Evolutionary conservation across 1,284 basidiomycete genomes (phyloP), one percentile per base, ranked within the genome.

Genomic region (Crucibulum cyathiforme): DNA sequence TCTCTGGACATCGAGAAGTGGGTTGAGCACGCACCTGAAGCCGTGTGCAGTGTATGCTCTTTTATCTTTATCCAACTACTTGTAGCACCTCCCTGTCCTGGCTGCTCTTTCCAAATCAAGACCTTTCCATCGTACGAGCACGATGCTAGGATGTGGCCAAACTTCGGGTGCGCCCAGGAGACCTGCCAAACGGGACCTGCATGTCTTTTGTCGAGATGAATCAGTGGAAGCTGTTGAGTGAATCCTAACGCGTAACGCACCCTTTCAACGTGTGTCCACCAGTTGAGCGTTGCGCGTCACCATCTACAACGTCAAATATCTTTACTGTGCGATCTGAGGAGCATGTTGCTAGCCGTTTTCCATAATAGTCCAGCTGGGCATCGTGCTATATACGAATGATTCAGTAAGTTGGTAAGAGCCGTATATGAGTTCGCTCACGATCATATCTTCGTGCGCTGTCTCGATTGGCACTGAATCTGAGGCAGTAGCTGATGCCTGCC

Each of bases 81-180:
- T 8, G 82, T 76, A n/a, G 80, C 74, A 36, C 82, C 76, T 15
- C 85, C 85, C 63, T 85, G 85, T 1, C 79, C 82, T 62, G 79
- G 81, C 67, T 90, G 90, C 70, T 98, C 95, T 75, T 98, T 98
- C 97, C 98, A 99, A 67, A 99, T 97, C 76, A 98, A 88, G 48
- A 98, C 97, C 71, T 98, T 95, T 55, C 97, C 97, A 70, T 99
- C 97, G 76, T 98, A 99, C 6, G 96, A 98, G 74, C 95, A 98
- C 39, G 95, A 97, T n/a, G 97, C 97, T 53, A 98, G 89, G 71
- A 99, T 98, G 64, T 94, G 90, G 1, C 97, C 97, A 68, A 95
- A 96, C 74, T 95, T 96, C 7, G 98, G 97, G 71, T 99, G 96
- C 7, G 94, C 97, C 98, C 97, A 99, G 17, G 96, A 89, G 52